phyloP scores from a whole-genome alignment of 1,284 basidiomycete genomes.

The Prillingera fragicola region DNA sequence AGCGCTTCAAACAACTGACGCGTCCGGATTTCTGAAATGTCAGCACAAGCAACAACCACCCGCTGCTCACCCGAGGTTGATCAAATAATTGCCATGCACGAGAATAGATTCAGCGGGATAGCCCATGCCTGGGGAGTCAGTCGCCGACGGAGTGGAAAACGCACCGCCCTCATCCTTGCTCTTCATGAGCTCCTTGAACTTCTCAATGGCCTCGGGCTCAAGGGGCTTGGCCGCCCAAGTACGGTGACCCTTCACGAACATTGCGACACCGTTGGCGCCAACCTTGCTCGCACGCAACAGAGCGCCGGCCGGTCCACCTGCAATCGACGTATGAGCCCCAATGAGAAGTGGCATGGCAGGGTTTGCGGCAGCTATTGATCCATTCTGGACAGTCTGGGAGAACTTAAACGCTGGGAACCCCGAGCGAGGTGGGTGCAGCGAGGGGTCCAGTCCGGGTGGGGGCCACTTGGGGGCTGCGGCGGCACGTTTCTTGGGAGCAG shows the following conservation, averaged over 20 bases:
- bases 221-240: constrained; percentile 67
- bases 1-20: constrained; percentile 50
- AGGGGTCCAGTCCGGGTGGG: constrained; percentile 37
- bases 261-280: constrained; percentile 72
- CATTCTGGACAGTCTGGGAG: constrained; percentile 13
- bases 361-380: constrained; percentile 19
- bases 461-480: constrained; percentile 24
- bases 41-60: too few relatives aligned
- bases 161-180: constrained; percentile 43
- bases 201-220: constrained; percentile 51
- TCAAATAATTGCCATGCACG: constrained; percentile 78
- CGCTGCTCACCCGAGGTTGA: constrained; percentile 60
- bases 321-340: constrained; percentile 75
- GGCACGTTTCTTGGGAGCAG: constrained; percentile 4
- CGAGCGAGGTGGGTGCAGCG: constrained; percentile 33
- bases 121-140: constrained; percentile 47
- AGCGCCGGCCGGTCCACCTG: constrained; percentile 70
- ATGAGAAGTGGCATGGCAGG: constrained; percentile 43
- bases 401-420: constrained; percentile 32
- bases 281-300: constrained; percentile 66
- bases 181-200: constrained; percentile 57
- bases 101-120: constrained; percentile 60
- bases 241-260: constrained; percentile 77
- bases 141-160: constrained; percentile 4
- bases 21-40: constrained; percentile 58